Evolutionary conservation across 2,329 filamentous ascomycete genomes (phyloP), one percentile per base, ranked within the genome.

Genomic region (Hymenoscyphus fraxineus): DNA sequence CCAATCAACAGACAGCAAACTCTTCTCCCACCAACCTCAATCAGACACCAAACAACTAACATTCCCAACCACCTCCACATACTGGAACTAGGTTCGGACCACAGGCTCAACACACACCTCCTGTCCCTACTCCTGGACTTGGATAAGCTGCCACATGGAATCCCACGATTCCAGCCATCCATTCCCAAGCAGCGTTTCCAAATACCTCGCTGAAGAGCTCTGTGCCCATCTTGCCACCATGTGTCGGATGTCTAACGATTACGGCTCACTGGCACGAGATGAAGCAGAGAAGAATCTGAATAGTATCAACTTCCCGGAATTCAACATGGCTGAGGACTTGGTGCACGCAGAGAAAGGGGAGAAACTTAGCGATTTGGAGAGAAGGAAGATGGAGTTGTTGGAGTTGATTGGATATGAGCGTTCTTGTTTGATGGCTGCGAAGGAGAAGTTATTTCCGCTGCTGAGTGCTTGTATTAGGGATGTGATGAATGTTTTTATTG

Each of bases 101-200:
- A 64, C 51, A 19, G 64, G n/a, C n/a, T n/a, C 64, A 3, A 51
- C 56, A 39, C 39, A 66, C 59, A 64, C 62, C 9, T 51, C 35
- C 9, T 66, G 64, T 41, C 58, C 62, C 13, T 62, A 61, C 40
- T 66, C 64, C 44, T 66, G 60, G 31, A 22, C 47, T 15, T 59
- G 41, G 27, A 55, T 56, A n/a, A n/a, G 6, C 6, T 65, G 59
- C n/a, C 59, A 41, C 6, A 59, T 58, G 4, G 6, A 3, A 12
- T 10, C 16, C 6, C 3, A 41, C 3, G 38, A n/a, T n/a, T n/a
- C n/a, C 16, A 58, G 32, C 3, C 6, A 12, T 3, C 15, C 39
- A 32, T 38, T 54, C 41, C 3, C 12, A 1, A 39, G n/a, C 3
- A 7, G 39, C 39, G 15, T 12, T 13, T 9, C 12, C 38, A 51